Evolutionary conservation across 805 yeast genomes (phyloP), one percentile per base, ranked within the genome.

Genomic region (Schwanniomyces pseudopolymorphus): DNA sequence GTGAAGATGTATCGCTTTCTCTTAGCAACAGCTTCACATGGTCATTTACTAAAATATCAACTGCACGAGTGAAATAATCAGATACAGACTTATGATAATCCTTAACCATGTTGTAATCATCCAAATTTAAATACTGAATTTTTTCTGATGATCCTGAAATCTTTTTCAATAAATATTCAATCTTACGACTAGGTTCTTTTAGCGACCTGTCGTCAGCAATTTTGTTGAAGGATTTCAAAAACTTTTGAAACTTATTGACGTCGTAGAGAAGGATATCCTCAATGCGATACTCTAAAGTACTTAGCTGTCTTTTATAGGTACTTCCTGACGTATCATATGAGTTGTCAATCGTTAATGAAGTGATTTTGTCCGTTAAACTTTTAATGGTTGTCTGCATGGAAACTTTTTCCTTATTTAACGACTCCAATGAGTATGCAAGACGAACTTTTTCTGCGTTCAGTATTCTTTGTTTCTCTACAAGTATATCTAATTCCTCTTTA

Each of bases 181-280:
- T 63, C 53, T 83, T 79, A 19, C 69, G 67, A 19, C 74, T 70
- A 6, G 89, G 85, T 45, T 82, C 87, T n/a, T 68, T 66, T 14
- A 83, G 72, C 0, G 89, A 83, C 3, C 70, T 56, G 43, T 77
- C 78, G 48, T 85, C 89, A 3, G 85, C 70, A 2, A 84, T 73
- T 50, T 77, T 75, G 33, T 77, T 74, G 46, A 83, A 75, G 1
- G 79, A 70, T 16, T 67, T 64, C 35, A 83, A 66, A n/a, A 82
- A 58, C 49, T 72, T 79, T 11, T 77, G 72, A 39, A 81, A 74
- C 48, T 77, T 78, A 4, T 69, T 62, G 2, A 79, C 58, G 46
- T 79, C 81, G 8, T 66, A 52, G 3, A 59, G 61, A 11, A 70
- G 61, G 2, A 81, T 48, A 36, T 70, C 77, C 24, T 70, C 68